phyloP scores from a whole-genome alignment of 495 filamentous ascomycete genomes.

The Talaromyces nanjingensis region DNA sequence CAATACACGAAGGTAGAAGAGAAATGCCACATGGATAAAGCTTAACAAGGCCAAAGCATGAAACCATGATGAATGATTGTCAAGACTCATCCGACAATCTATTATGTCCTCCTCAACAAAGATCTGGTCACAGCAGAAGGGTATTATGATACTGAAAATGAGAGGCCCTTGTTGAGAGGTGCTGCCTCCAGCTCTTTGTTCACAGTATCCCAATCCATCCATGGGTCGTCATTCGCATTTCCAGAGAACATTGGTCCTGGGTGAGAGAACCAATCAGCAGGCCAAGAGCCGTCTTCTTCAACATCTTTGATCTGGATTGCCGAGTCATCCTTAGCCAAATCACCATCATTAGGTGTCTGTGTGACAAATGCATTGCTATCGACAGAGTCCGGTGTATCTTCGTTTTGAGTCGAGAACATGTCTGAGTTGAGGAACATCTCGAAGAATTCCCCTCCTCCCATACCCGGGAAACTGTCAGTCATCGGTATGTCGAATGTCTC shows the following conservation, averaged over 20 bases:
- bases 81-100: background rate
- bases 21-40: background rate
- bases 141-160: slow-evolving; percentile 7
- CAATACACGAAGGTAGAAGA: slow-evolving; percentile 2
- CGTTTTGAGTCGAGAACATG: slow-evolving; percentile 33
- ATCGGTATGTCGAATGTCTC: slow-evolving; percentile 32
- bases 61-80: background rate
- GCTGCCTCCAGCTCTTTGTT: slow-evolving; percentile 8
- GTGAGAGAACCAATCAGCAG: slow-evolving; percentile 26
- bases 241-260: slow-evolving; percentile 20
- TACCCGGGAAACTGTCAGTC: slow-evolving; percentile 17
- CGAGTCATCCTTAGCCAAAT: slow-evolving; percentile 16
- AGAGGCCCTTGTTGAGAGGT: background rate
- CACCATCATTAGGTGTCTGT: slow-evolving; percentile 30
- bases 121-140: background rate
- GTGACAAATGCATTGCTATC: slow-evolving; percentile 26
- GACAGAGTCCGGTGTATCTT: slow-evolving; percentile 36
- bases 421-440: slow-evolving; percentile 39
- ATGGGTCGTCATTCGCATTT: slow-evolving; percentile 18
- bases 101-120: background rate
- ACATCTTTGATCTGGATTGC: slow-evolving; percentile 14
- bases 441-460: slow-evolving; percentile 30
- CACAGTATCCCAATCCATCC: slow-evolving; percentile 28
- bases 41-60: background rate
- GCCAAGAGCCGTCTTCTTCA: slow-evolving; percentile 26